Conservation (phyloP, 768 basidiomycete genomes). For the Leucosporidium scottii region DNA sequence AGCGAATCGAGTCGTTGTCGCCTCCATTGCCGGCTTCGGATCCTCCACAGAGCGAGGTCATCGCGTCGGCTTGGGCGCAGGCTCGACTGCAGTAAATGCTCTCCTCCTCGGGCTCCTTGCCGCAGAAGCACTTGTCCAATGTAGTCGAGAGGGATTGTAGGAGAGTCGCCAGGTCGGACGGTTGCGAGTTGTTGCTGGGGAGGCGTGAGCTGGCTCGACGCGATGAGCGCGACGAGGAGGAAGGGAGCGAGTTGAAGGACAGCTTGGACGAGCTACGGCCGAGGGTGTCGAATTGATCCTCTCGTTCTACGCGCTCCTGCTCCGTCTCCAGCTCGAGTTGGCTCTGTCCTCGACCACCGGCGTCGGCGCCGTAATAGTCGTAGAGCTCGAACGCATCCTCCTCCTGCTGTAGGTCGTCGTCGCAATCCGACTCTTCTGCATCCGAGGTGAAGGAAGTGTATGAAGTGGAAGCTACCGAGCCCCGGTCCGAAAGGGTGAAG, state of each 20-base stretch:
- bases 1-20: too few species aligned
- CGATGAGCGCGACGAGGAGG: not conserved
- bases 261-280: not conserved
- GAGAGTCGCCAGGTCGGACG: slow-evolving; percentile 12
- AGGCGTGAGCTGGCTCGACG: not conserved
- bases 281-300: not conserved
- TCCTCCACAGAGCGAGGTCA: slow-evolving; percentile 23
- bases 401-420: too few species aligned
- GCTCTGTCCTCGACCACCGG: too few species aligned
- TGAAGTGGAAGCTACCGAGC: too few species aligned
- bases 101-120: slow-evolving; percentile 21
- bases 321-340: too few species aligned
- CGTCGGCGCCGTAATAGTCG: too few species aligned
- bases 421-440: too few species aligned
- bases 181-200: not conserved
- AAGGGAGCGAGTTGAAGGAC: not conserved
- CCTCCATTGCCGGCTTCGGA: not conserved
- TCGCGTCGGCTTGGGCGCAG: slow-evolving; percentile 26
- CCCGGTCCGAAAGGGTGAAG: too few species aligned
- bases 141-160: slow-evolving; percentile 17
- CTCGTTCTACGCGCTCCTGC: too few species aligned
- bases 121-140: slow-evolving; percentile 31
- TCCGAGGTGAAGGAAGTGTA: too few species aligned
- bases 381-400: too few species aligned
- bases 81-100: slow-evolving; percentile 25